Conservation (phyloP, 2,329 filamentous ascomycete species). For the Sporothrix humicola region DNA sequence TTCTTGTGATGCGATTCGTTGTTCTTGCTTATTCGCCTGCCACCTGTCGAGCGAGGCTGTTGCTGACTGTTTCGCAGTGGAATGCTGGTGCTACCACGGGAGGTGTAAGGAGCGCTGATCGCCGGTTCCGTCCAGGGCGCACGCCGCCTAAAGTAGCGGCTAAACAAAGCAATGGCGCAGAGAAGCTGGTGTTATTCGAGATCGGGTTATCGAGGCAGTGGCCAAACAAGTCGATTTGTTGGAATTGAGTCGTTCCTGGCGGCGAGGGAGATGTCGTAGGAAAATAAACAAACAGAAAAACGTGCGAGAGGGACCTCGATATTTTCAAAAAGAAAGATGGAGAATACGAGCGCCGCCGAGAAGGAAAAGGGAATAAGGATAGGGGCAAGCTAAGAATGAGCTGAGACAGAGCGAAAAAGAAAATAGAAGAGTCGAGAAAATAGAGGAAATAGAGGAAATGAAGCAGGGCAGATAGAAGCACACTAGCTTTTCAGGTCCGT, state of each 20-base stretch:
- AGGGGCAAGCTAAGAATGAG: slow-evolving; percentile 31
- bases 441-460: neutral
- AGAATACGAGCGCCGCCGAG: slow-evolving; percentile 12
- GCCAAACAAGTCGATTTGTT: slow-evolving; percentile 14
- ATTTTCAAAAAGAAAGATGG: slow-evolving; percentile 20
- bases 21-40: slow-evolving; percentile 16
- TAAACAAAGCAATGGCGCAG: neutral
- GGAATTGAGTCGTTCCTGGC: slow-evolving; percentile 10
- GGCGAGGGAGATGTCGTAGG: neutral
- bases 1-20: slow-evolving; percentile 21
- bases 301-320: neutral
- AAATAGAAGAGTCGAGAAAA: neutral
- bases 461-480: slow-evolving; percentile 19
- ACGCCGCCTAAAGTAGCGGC: slow-evolving; percentile 22
- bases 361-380: slow-evolving; percentile 22
- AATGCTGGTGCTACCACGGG: slow-evolving; percentile 26
- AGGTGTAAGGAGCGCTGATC: neutral
- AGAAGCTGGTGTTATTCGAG: neutral
- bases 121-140: slow-evolving; percentile 23
- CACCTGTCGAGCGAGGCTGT: slow-evolving; percentile 14
- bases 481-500: slow-evolving; percentile 11
- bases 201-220: neutral
- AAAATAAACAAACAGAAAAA: neutral
- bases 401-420: slow-evolving; percentile 11
- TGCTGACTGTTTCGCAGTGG: slow-evolving; percentile 23